Evolutionary conservation across 2,329 filamentous ascomycete genomes (phyloP).

Genomic region (Cladosporium sp.): DNA sequence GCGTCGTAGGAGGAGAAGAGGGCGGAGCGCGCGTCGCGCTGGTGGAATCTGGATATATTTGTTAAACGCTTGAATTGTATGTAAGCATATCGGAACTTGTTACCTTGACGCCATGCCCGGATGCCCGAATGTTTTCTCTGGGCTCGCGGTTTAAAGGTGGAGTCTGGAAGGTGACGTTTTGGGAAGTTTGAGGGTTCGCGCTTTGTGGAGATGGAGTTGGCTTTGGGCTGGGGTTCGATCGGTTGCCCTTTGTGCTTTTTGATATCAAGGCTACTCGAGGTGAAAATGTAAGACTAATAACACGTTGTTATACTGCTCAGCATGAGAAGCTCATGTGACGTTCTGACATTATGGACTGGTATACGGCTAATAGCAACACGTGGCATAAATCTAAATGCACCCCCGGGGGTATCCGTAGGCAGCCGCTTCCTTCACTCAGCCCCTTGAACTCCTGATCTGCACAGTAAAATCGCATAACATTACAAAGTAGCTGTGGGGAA

Average conservation of each 20-base stretch:
- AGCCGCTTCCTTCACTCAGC: conserved; percentile 8
- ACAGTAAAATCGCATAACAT: conserved; percentile 5
- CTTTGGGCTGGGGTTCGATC: neutral
- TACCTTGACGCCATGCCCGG: conserved; percentile 13
- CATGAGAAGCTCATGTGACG: neutral
- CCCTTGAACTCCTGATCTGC: conserved; percentile 10
- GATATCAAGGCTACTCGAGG: neutral
- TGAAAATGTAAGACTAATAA: neutral
- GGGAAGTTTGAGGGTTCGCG: conserved; percentile 1
- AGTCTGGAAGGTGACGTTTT: conserved; percentile 9
- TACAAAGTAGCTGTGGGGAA: conserved; percentile 65
- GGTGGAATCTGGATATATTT: conserved; percentile 14
- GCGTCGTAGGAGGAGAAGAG: conserved; percentile 38
- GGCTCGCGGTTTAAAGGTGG: conserved; percentile 7
- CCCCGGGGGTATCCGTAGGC: conserved; percentile 4
- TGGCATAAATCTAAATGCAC: conserved; percentile 1
- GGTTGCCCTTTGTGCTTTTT: conserved; percentile 1
- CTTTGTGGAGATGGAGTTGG: neutral
- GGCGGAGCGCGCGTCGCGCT: conserved; percentile 38
- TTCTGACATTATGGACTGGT: neutral
- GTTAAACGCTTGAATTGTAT: neutral
- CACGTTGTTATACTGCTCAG: neutral
- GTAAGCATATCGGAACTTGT: neutral
- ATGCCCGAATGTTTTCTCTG: neutral
- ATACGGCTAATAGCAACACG: conserved; percentile 8